Evolutionary conservation across 2,329 filamentous ascomycete species (phyloP).

Genomic region (Clonostachys byssicola): DNA sequence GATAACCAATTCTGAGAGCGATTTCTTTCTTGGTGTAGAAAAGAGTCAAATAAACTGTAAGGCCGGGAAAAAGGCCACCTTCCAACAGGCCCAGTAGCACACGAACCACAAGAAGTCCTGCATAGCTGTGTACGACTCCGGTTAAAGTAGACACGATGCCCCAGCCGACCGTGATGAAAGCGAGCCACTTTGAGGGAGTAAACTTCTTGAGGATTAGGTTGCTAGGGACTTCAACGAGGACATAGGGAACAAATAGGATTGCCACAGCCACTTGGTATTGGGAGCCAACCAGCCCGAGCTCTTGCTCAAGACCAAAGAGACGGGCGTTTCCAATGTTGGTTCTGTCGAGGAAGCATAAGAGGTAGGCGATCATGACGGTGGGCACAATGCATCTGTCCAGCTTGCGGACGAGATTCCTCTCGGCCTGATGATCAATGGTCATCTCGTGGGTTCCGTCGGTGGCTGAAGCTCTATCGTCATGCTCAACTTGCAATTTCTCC

Average conservation of each 20-base stretch:
- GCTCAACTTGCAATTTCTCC: no score
- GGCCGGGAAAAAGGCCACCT: constrained; percentile 7
- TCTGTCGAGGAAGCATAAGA: constrained; percentile 41
- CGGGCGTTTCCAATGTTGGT: constrained; percentile 42
- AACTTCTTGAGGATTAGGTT: constrained; percentile 51
- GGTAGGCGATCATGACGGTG: constrained; percentile 6
- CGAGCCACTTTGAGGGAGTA: constrained; percentile 48
- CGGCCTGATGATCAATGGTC: constrained; percentile 1
- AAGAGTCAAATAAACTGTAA: constrained; percentile 16
- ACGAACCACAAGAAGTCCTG: constrained; percentile 39
- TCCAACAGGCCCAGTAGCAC: constrained; percentile 49
- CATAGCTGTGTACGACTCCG: constrained; percentile 44
- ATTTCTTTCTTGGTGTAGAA: constrained; percentile 48
- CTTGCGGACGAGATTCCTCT: constrained; percentile 1
- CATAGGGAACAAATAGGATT: constrained; percentile 55
- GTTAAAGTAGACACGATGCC: constrained; percentile 50
- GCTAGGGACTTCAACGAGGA: constrained; percentile 50
- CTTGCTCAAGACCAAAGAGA: constrained; percentile 33
- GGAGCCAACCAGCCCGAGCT: constrained; percentile 54
- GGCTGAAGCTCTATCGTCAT: no score
- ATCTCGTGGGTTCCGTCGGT: no score
- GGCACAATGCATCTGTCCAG: constrained; percentile 2
- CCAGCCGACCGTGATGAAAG: constrained; percentile 48
- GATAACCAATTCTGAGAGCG: constrained; percentile 31
- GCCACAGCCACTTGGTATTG: constrained; percentile 60